Evolutionary conservation across 768 basidiomycete genomes (phyloP).

Genomic region (Agaricus subrufescens): DNA sequence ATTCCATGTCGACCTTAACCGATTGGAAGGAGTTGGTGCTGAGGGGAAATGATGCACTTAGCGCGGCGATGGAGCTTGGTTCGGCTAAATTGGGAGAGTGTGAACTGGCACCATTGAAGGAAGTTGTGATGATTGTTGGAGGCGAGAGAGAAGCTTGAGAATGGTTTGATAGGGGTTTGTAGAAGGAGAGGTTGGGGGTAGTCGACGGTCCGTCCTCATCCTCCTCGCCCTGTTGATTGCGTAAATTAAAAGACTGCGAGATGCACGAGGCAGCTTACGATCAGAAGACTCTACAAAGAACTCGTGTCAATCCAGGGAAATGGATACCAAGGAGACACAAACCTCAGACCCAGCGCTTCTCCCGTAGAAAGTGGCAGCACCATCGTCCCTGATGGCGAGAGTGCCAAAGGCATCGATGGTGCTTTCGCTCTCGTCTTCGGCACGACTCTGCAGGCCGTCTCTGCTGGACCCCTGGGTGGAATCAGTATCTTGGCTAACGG

Average conservation of each 20-base stretch:
- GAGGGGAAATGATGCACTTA: constrained; percentile 44
- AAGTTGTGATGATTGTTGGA: constrained; percentile 1
- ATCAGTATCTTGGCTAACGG: constrained; percentile 35
- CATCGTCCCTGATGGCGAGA: constrained; percentile 63
- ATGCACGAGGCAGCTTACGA: constrained; percentile 33
- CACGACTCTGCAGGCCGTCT: not conserved
- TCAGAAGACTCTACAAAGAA: constrained; percentile 43
- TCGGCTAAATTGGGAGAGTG: constrained; percentile 10
- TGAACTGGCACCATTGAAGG: constrained; percentile 8
- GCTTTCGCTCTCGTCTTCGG: constrained; percentile 38
- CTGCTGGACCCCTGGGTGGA: not conserved
- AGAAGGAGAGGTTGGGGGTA: not conserved
- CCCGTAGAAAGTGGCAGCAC: constrained; percentile 67
- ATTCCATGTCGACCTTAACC: constrained; percentile 36
- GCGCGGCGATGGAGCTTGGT: constrained; percentile 19
- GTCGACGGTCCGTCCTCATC: not conserved
- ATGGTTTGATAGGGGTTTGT: not conserved
- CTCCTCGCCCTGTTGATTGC: constrained; percentile 7
- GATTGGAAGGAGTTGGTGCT: constrained; percentile 26
- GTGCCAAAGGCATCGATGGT: constrained; percentile 69
- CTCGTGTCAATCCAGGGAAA: constrained; percentile 9
- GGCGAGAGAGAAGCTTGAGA: not conserved
- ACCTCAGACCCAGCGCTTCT: constrained; percentile 73
- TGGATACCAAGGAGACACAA: constrained; percentile 17
- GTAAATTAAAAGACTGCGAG: not conserved